Conservation (phyloP, 2,329 filamentous ascomycete genomes). For the Aschersonia sp. region DNA sequence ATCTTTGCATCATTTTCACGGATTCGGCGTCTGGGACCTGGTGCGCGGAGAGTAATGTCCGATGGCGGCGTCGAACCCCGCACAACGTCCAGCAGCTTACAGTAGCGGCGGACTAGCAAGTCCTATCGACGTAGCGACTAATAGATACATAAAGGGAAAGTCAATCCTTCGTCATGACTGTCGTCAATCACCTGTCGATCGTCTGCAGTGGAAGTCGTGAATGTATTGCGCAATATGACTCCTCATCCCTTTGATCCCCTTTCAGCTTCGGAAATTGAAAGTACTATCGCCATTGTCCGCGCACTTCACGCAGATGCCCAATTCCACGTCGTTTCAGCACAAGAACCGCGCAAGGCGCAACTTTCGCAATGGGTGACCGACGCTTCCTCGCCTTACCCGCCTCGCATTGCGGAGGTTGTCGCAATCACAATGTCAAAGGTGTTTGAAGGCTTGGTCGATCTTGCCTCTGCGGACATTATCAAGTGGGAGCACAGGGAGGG, state of each 20-base stretch:
- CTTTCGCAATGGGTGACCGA: constrained; percentile 67
- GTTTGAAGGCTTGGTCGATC: constrained; percentile 64
- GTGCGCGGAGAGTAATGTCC: too few relatives aligned
- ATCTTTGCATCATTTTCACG: too few relatives aligned
- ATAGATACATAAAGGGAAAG: too few relatives aligned
- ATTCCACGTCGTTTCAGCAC: constrained; percentile 73
- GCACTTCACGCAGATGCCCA: constrained; percentile 50
- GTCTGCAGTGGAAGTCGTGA: too few relatives aligned
- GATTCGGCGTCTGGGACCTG: too few relatives aligned
- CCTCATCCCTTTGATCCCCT: constrained; percentile 68
- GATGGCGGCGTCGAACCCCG: too few relatives aligned
- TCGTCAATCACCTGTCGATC: too few relatives aligned
- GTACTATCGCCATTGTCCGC: constrained; percentile 50
- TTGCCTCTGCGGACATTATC: constrained; percentile 48
- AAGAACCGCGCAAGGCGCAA: constrained; percentile 68
- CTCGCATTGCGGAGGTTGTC: constrained; percentile 63
- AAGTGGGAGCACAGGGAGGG: constrained; percentile 60
- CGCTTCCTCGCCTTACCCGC: constrained; percentile 42
- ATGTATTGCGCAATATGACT: background rate
- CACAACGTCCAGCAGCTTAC: too few relatives aligned
- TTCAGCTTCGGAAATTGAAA: constrained; percentile 53
- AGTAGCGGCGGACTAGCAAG: too few relatives aligned
- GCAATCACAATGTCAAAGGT: constrained; percentile 67
- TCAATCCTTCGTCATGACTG: too few relatives aligned
- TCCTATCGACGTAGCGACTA: too few relatives aligned